A percentile compares a stretch with the other conserved stretches of the same genome.
Conservation (phyloP, 805 yeast genomes). For the Metschnikowia santaceciliae region DNA sequence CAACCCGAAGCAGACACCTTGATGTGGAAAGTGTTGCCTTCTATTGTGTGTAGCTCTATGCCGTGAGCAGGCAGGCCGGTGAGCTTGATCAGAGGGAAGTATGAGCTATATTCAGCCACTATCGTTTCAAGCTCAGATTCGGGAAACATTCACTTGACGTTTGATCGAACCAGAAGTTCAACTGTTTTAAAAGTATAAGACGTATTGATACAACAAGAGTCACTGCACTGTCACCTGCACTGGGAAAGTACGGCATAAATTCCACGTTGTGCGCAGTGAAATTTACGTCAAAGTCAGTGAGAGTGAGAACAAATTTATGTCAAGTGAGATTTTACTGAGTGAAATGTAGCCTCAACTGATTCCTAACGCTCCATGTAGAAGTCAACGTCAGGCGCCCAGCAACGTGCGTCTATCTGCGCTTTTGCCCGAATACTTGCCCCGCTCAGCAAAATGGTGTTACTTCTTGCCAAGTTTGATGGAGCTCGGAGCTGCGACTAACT, state of each 20-base stretch:
- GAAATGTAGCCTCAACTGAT: slow-evolving; percentile 22
- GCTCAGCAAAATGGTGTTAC: slow-evolving; percentile 8
- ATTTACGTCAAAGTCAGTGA: neutral
- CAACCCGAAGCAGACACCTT: slow-evolving; percentile 14
- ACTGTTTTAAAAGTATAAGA: too few species aligned
- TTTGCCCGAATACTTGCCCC: slow-evolving; percentile 17
- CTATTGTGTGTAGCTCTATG: slow-evolving; percentile 10
- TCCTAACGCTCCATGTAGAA: slow-evolving; percentile 20
- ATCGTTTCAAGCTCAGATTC: slow-evolving; percentile 3
- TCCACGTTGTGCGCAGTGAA: slow-evolving; percentile 3
- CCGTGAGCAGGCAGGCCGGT: neutral
- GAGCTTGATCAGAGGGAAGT: slow-evolving; percentile 9
- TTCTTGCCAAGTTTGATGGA: slow-evolving; percentile 12
- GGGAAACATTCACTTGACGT: neutral
- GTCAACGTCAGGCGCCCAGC: slow-evolving; percentile 26
- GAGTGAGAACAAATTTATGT: too few species aligned
- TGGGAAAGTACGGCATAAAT: neutral
- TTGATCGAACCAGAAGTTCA: too few species aligned
- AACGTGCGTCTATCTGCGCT: slow-evolving; percentile 22
- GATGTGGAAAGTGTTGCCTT: slow-evolving; percentile 5
- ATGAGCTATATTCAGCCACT: slow-evolving; percentile 10
- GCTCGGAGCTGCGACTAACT: slow-evolving; percentile 21
- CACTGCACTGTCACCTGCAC: neutral
- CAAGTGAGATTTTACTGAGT: neutral
- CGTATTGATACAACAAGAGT: too few species aligned